phyloP scores from a whole-genome alignment of 306 rosid species.

The Cicer yamashitae region DNA sequence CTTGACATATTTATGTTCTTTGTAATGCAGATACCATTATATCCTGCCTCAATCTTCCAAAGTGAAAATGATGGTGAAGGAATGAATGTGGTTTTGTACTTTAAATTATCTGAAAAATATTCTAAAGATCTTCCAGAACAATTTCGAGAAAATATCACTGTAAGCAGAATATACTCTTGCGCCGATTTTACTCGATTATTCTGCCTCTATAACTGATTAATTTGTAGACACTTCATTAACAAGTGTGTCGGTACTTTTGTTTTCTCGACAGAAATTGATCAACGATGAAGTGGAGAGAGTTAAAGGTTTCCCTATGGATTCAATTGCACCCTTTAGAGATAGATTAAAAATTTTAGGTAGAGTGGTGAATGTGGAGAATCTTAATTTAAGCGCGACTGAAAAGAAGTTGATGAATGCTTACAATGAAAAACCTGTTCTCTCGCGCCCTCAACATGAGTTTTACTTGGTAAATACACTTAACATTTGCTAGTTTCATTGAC shows the following conservation, averaged over 20 bases:
- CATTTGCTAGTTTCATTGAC: neutral
- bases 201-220: neutral
- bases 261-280: conserved; percentile 72
- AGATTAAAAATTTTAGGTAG: conserved; percentile 89
- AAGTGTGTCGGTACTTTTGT: conserved; percentile 26
- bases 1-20: conserved; percentile 36
- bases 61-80: conserved; percentile 97
- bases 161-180: conserved; percentile 51
- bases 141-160: conserved; percentile 76
- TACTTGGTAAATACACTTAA: conserved; percentile 63
- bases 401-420: conserved; percentile 90
- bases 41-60: conserved; percentile 81
- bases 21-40: conserved; percentile 83
- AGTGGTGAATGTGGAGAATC: conserved; percentile 81
- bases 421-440: conserved; percentile 96
- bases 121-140: conserved; percentile 74
- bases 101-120: conserved; percentile 79
- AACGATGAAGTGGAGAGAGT: conserved; percentile 98
- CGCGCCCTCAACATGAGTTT: conserved; percentile 98
- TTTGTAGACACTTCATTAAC: conserved; percentile 29
- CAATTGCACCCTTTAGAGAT: conserved; percentile 86
- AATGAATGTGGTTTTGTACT: conserved; percentile 87
- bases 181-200: conserved; percentile 9
- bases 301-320: conserved; percentile 87
- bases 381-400: conserved; percentile 74